Percentiles rank a stretch among this genome's conserved stretches.
phyloP scores from a whole-genome alignment of 2,329 filamentous ascomycete species.

The Alternaria triticina region DNA sequence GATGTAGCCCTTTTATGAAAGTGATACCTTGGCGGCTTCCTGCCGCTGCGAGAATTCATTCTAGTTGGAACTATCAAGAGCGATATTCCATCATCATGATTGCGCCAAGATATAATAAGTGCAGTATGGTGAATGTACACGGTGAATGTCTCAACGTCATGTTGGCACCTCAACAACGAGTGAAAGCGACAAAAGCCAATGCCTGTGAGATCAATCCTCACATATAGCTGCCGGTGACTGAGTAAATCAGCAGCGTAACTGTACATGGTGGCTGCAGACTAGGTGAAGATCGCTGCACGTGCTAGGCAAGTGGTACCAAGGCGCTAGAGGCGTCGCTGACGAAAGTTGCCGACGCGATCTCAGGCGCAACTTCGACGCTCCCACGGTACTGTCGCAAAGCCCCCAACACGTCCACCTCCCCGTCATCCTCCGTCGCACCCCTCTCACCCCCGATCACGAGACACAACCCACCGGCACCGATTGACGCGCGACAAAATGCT shows the following conservation, averaged over 20 bases:
- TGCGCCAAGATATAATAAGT: background rate
- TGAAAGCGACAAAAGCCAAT: background rate
- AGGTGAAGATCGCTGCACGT: constrained; percentile 5
- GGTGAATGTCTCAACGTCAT: background rate
- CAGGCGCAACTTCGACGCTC: constrained; percentile 17
- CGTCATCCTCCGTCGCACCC: constrained; percentile 13
- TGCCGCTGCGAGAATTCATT: background rate
- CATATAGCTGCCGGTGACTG: background rate
- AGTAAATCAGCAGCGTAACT: background rate
- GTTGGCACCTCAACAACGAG: background rate
- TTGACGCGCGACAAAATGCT: constrained; percentile 31
- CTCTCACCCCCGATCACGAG: constrained; percentile 6
- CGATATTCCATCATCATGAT: background rate
- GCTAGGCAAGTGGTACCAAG: background rate
- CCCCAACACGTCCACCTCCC: constrained; percentile 14
- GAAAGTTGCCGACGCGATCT: constrained; percentile 20
- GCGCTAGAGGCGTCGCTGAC: constrained; percentile 12
- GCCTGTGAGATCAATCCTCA: background rate
- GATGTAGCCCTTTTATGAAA: constrained; percentile 7
- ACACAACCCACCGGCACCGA: background rate
- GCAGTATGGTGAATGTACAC: background rate
- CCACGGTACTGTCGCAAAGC: constrained; percentile 15
- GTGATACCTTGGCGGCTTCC: constrained; percentile 22
- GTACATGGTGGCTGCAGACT: background rate
- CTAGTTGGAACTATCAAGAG: constrained; percentile 1